Evolutionary conservation across 179 eudicot species (phyloP).

Genomic region (Gypsophila paniculata): DNA sequence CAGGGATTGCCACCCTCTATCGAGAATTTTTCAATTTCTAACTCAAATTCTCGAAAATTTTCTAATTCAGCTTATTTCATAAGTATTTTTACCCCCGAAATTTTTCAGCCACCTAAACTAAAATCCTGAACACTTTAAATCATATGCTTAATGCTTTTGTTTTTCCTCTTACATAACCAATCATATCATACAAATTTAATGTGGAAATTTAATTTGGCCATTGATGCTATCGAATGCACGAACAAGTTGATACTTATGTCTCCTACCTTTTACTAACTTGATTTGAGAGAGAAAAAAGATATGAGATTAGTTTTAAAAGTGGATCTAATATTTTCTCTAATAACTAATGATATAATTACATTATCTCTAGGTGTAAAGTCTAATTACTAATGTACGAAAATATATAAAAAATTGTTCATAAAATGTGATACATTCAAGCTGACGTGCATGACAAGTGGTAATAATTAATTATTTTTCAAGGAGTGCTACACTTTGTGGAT

Average conservation of each 20-base stretch:
- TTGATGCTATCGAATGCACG: neutral
- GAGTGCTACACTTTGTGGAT: neutral
- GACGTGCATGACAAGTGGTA: neutral
- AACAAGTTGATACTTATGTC: neutral
- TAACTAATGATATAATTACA: neutral
- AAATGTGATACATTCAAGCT: neutral
- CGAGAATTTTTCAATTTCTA: no score
- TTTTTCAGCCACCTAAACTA: no score
- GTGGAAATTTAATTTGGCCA: slow-evolving; percentile 6
- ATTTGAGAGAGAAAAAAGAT: neutral
- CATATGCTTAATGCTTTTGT: neutral
- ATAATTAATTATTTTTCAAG: neutral
- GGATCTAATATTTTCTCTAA: neutral
- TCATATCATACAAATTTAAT: neutral
- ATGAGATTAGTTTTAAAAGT: neutral
- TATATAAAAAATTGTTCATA: neutral
- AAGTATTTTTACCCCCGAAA: no score
- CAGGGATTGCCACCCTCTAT: no score
- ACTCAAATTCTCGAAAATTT: no score
- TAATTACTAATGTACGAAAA: neutral
- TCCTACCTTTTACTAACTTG: slow-evolving; percentile 1
- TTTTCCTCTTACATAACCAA: neutral
- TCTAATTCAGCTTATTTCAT: no score
- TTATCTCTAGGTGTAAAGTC: slow-evolving; percentile 7
- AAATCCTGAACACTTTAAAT: neutral